phyloP scores from a whole-genome alignment of 495 filamentous ascomycete species.

The Tuber umbilicatum region DNA sequence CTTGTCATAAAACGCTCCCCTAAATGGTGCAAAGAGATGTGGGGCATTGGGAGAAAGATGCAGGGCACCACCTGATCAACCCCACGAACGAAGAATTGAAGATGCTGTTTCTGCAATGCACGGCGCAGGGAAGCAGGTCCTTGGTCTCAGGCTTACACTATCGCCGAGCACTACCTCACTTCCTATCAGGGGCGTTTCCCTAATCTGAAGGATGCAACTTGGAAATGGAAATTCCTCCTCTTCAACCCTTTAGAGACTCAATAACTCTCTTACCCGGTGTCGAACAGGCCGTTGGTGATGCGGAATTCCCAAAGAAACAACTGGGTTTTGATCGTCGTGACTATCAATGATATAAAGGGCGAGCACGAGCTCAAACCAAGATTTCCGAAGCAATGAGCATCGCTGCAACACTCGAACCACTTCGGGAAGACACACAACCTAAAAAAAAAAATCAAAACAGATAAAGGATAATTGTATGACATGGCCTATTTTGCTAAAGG shows the following conservation, averaged over 20 bases:
- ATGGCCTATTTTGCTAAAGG: background rate
- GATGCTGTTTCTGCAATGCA: background rate
- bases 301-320: background rate
- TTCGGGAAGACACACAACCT: background rate
- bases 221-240: background rate
- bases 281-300: background rate
- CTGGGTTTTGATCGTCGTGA: background rate
- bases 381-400: background rate
- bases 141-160: background rate
- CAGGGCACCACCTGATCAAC: conserved; percentile 1
- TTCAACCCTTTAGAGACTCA: background rate
- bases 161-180: background rate
- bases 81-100: background rate
- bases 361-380: background rate
- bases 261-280: background rate
- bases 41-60: background rate
- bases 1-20: background rate
- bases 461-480: background rate
- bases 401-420: background rate
- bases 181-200: background rate
- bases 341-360: background rate
- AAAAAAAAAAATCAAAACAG: background rate
- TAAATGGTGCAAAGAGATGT: background rate
- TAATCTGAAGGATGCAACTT: background rate
- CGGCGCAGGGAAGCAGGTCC: background rate